These are phyloP conservation scores for Neofusicoccum ribis DNA, from an alignment of 2,329 filamentous ascomycete species.

Conservation along the genomic window DNA sequence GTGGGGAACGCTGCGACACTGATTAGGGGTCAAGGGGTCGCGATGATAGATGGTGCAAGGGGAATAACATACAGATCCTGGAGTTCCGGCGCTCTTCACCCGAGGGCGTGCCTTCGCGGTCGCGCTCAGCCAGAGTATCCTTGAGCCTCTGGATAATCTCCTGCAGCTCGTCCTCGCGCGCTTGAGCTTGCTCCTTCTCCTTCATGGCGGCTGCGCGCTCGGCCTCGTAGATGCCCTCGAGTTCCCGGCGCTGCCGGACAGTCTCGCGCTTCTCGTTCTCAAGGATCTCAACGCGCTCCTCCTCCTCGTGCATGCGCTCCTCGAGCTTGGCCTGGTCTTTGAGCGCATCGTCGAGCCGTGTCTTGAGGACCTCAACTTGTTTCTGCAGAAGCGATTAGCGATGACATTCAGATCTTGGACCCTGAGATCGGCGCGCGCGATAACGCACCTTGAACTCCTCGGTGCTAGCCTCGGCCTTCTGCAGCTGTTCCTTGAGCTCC, in stretches of 20 bases:
- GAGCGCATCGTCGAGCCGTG: slow-evolving; percentile 79
- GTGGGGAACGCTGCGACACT: slow-evolving; percentile 26
- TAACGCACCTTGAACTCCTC: slow-evolving; percentile 60
- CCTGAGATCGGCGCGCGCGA: neutral
- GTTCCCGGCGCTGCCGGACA: slow-evolving; percentile 80
- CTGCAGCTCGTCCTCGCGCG: slow-evolving; percentile 87
- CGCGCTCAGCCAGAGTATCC: slow-evolving; percentile 79
- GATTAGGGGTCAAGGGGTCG: slow-evolving; percentile 13
- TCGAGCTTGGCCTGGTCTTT: slow-evolving; percentile 84
- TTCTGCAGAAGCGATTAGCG: slow-evolving; percentile 55
- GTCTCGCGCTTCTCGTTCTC: slow-evolving; percentile 84
- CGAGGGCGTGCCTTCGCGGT: slow-evolving; percentile 52
- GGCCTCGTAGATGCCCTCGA: slow-evolving; percentile 89
- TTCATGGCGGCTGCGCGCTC: slow-evolving; percentile 84
- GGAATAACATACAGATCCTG: slow-evolving; percentile 6
- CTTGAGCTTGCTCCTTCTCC: slow-evolving; percentile 85
- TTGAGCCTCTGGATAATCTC: slow-evolving; percentile 87
- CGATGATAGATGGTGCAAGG: neutral
- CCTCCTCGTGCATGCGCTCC: slow-evolving; percentile 82
- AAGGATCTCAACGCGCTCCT: slow-evolving; percentile 77
- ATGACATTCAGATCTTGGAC: neutral
- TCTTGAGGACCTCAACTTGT: slow-evolving; percentile 80
- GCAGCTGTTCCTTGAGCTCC: slow-evolving; percentile 78
- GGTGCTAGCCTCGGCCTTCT: slow-evolving; percentile 74
- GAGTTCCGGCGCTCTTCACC: slow-evolving; percentile 17